These are phyloP conservation scores for Potentilla sterilis DNA, from an alignment of 306 rosid genomes.

Conservation along the genomic window DNA sequence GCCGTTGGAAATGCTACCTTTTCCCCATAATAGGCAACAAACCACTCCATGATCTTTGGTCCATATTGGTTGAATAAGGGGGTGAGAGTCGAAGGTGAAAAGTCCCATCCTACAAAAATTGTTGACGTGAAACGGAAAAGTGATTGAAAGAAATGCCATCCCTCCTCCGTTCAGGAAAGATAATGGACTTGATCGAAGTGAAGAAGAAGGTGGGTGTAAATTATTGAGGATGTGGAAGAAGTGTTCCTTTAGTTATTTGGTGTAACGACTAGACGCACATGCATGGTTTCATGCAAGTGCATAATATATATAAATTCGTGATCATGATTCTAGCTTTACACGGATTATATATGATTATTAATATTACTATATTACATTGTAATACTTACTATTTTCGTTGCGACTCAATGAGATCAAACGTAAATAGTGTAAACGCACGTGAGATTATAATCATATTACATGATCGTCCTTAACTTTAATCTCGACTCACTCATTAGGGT, in stretches of 20 bases:
- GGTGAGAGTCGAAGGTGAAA: constrained; percentile 30
- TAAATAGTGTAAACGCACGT: too few relatives aligned
- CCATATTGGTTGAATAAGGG: constrained; percentile 24
- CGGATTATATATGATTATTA: too few relatives aligned
- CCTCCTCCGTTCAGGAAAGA: constrained; percentile 34
- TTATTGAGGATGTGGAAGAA: constrained; percentile 34
- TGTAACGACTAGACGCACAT: constrained; percentile 70
- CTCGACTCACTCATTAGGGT: too few relatives aligned
- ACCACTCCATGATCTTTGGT: constrained; percentile 27
- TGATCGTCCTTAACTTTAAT: too few relatives aligned
- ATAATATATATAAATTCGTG: constrained; percentile 11
- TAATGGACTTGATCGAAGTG: constrained; percentile 20
- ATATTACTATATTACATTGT: neutral
- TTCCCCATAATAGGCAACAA: constrained; percentile 30
- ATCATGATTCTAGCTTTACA: constrained; percentile 13
- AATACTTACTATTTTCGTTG: too few relatives aligned
- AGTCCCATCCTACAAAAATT: constrained; percentile 40
- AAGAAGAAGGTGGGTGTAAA: constrained; percentile 60
- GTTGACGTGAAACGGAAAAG: constrained; percentile 19
- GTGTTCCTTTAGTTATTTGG: constrained; percentile 41
- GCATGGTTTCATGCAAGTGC: constrained; percentile 53
- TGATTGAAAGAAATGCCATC: constrained; percentile 36
- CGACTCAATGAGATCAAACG: too few relatives aligned
- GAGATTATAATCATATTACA: too few relatives aligned
- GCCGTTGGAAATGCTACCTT: constrained; percentile 33